phyloP scores from a whole-genome alignment of 352 stramenopile genomes.

The Thalassiosira mediterranea region DNA sequence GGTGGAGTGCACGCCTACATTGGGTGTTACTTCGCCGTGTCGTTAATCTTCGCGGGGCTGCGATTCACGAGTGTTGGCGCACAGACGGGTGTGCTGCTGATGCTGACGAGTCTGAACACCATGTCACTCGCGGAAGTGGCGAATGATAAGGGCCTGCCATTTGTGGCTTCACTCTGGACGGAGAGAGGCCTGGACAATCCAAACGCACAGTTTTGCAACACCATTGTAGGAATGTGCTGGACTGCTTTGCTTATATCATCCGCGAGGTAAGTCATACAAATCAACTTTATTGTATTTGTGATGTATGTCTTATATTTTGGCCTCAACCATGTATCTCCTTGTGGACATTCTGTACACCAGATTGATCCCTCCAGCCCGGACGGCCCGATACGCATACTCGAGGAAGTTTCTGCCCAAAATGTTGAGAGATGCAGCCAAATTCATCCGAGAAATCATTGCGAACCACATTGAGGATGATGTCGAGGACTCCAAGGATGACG shows the following conservation, averaged over 20 bases:
- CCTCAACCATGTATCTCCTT: no score
- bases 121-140: background rate
- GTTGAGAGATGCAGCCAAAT: constrained; percentile 13
- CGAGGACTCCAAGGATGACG: background rate
- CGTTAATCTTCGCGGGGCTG: background rate
- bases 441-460: background rate
- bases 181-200: background rate
- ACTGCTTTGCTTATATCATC: background rate
- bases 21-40: background rate
- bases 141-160: background rate
- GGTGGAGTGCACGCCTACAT: background rate
- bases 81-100: background rate
- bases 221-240: background rate
- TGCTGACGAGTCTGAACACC: background rate
- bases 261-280: no score
- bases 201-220: background rate
- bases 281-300: no score
- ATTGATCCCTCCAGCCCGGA: constrained; percentile 10
- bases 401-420: constrained; percentile 10
- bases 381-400: background rate
- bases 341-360: no score
- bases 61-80: background rate
- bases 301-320: no score
- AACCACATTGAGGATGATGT: background rate
- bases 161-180: background rate